Evolutionary conservation across 805 yeast genomes (phyloP).

Genomic region (Maudiozyma bulderi): DNA sequence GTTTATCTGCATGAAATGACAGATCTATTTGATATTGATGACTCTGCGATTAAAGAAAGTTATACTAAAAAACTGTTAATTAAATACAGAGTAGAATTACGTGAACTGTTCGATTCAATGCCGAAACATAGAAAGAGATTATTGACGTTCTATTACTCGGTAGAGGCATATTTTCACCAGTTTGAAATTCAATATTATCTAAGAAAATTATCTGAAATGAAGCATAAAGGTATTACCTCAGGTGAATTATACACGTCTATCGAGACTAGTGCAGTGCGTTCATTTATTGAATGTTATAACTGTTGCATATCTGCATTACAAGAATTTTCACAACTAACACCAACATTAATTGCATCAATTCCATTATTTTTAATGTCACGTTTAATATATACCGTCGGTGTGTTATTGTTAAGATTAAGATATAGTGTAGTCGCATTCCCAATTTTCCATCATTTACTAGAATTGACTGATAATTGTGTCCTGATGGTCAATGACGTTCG

Average conservation of each 20-base stretch:
- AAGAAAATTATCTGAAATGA: conserved; percentile 7
- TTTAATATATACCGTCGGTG: conserved; percentile 55
- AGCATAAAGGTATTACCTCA: not conserved
- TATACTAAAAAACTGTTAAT: conserved; percentile 11
- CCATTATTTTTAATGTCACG: conserved; percentile 52
- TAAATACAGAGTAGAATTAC: conserved; percentile 43
- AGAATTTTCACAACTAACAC: conserved; percentile 37
- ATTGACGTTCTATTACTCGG: conserved; percentile 47
- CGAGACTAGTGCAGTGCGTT: conserved; percentile 17
- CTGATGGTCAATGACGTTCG: conserved; percentile 20
- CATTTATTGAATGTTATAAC: conserved; percentile 42
- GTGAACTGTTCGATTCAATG: conserved; percentile 32
- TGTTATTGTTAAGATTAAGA: conserved; percentile 44
- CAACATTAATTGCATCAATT: conserved; percentile 40
- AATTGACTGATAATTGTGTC: conserved; percentile 40
- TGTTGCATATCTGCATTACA: conserved; percentile 45
- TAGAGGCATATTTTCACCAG: conserved; percentile 59
- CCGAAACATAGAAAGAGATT: conserved; percentile 32
- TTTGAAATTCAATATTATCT: conserved; percentile 33
- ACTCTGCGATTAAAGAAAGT: conserved; percentile 10
- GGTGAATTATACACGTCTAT: not conserved
- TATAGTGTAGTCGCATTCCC: conserved; percentile 48
- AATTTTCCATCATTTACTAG: conserved; percentile 33
- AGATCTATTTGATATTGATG: conserved; percentile 9
- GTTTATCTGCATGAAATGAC: conserved; percentile 35